Conservation (phyloP, 306 rosid genomes). For the Malus asiatica region DNA sequence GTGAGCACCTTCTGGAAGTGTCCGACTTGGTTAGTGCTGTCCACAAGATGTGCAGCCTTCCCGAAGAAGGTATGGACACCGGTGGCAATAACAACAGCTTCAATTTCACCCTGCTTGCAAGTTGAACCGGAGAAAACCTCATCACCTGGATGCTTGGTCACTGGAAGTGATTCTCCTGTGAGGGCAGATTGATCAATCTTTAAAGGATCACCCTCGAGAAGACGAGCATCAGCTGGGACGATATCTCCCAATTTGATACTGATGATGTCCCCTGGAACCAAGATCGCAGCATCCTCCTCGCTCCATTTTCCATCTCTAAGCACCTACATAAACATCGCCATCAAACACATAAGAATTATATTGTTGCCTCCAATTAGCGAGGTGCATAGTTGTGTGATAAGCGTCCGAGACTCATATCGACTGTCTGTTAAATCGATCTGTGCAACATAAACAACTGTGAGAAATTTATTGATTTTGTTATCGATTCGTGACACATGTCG, state of each 20-base stretch:
- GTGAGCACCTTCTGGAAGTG: conserved; percentile 95
- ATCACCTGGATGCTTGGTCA: conserved; percentile 80
- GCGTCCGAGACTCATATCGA: background rate
- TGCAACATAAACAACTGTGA: background rate
- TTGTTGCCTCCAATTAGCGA: background rate
- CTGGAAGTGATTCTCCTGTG: conserved; percentile 98
- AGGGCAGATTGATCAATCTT: conserved; percentile 94
- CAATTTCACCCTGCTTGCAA: conserved; percentile 96
- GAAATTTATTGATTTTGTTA: background rate
- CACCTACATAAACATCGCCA: conserved; percentile 40
- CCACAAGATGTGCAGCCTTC: conserved; percentile 98
- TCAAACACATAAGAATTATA: background rate
- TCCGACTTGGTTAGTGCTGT: conserved; percentile 98
- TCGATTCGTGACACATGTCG: background rate
- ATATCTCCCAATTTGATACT: conserved; percentile 93
- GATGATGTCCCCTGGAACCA: conserved; percentile 94
- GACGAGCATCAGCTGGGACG: conserved; percentile 98
- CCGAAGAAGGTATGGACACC: conserved; percentile 99
- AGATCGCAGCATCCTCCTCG: conserved; percentile 85
- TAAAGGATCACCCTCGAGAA: conserved; percentile 94
- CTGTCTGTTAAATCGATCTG: background rate
- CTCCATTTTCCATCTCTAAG: conserved; percentile 93
- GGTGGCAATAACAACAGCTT: conserved; percentile 95
- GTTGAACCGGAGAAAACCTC: conserved; percentile 98
- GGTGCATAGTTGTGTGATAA: background rate